Conservation (phyloP, 2,329 filamentous ascomycete genomes). For the Trichoderma oligosporum region DNA sequence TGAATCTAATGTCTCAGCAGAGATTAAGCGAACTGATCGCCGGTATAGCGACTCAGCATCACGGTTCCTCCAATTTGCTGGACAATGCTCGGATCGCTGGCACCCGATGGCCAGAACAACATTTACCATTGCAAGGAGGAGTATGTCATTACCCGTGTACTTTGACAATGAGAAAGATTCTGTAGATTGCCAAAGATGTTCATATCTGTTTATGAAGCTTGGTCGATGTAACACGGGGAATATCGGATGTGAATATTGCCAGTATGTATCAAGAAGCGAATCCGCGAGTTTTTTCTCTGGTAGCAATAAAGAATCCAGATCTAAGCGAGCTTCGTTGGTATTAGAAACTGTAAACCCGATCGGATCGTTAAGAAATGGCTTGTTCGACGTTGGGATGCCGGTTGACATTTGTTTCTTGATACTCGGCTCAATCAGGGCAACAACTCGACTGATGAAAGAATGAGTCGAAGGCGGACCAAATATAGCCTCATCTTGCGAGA, state of each 20-base stretch:
- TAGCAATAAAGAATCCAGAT: neutral
- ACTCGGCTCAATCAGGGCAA: slow-evolving; percentile 3
- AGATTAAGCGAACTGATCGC: slow-evolving; percentile 6
- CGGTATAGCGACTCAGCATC: slow-evolving; percentile 10
- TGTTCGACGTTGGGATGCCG: neutral
- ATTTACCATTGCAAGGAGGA: slow-evolving; percentile 1
- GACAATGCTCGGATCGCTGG: slow-evolving; percentile 9
- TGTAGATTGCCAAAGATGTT: neutral
- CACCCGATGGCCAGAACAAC: neutral
- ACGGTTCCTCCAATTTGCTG: slow-evolving; percentile 1
- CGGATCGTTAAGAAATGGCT: slow-evolving; percentile 5
- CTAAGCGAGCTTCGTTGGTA: neutral
- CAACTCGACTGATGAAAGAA: slow-evolving; percentile 9
- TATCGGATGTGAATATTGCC: neutral
- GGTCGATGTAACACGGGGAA: slow-evolving; percentile 6
- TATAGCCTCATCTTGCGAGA: neutral
- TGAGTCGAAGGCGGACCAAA: slow-evolving; percentile 8
- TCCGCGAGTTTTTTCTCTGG: slow-evolving; percentile 8
- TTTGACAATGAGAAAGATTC: neutral
- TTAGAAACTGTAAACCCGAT: slow-evolving; percentile 11
- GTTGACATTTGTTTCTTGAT: neutral
- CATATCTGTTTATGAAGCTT: neutral
- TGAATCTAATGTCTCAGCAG: slow-evolving; percentile 5
- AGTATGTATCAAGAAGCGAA: neutral
- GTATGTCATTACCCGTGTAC: neutral